A percentile compares a stretch with the other conserved stretches of the same genome.
Conservation (phyloP, 306 rosid genomes). For the Vigna reflexopilosa region DNA sequence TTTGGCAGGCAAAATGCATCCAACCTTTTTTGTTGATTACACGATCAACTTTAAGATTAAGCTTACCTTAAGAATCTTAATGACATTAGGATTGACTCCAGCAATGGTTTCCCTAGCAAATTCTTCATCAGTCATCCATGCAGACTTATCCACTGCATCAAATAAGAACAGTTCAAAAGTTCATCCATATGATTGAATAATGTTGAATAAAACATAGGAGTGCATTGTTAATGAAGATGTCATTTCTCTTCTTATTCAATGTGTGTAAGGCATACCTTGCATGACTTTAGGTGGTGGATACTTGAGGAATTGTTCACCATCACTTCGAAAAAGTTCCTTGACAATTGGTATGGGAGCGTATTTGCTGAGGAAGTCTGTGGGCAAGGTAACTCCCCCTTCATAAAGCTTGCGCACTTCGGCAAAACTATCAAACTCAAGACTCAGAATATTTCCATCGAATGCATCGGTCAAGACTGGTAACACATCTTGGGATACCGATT, state of each 20-base stretch:
- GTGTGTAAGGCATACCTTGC: conserved; percentile 47
- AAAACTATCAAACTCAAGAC: conserved; percentile 58
- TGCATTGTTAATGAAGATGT: background rate
- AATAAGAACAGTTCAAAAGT: background rate
- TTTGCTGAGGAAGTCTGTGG: conserved; percentile 42
- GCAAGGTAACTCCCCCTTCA: conserved; percentile 65
- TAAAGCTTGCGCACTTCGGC: conserved; percentile 62
- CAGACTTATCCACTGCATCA: conserved; percentile 52
- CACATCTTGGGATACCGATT: conserved; percentile 59
- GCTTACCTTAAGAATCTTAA: conserved; percentile 49
- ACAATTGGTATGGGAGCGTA: conserved; percentile 54
- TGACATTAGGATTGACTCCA: conserved; percentile 67
- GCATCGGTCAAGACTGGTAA: conserved; percentile 53
- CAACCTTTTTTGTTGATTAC: background rate
- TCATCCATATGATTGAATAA: background rate
- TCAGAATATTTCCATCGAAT: conserved; percentile 34
- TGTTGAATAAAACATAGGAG: background rate
- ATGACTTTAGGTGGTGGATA: conserved; percentile 69
- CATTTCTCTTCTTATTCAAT: background rate
- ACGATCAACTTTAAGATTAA: background rate
- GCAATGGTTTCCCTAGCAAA: conserved; percentile 76
- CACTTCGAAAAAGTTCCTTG: conserved; percentile 46
- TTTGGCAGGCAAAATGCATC: too few species aligned
- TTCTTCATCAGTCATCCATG: conserved; percentile 85
- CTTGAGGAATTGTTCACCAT: conserved; percentile 54